Evolutionary conservation across 1,284 basidiomycete species (phyloP).

Genomic region (Amylostereum areolatum): DNA sequence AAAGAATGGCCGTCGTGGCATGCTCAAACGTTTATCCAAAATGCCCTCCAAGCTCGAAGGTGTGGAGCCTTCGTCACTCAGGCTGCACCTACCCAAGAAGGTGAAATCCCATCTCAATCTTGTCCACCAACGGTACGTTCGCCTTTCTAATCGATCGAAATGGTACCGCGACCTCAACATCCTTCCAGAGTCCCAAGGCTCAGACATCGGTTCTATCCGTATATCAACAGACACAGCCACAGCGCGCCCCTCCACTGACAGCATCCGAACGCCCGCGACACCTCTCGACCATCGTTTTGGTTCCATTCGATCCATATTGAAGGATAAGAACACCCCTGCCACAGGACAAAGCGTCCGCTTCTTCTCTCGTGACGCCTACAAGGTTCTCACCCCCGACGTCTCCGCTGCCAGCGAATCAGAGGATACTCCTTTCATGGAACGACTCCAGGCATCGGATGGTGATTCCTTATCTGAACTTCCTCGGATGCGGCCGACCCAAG

Average conservation of each 20-base stretch:
- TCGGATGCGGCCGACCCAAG: conserved; percentile 9
- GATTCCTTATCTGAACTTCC: conserved; percentile 11
- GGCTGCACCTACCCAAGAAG: conserved; percentile 45
- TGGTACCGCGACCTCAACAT: conserved; percentile 10
- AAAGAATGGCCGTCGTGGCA: conserved; percentile 23
- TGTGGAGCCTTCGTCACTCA: conserved; percentile 16
- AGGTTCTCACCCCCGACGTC: conserved; percentile 54
- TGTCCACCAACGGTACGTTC: conserved; percentile 36
- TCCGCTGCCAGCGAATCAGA: conserved; percentile 41
- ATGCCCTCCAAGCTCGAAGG: conserved; percentile 11
- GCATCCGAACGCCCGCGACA: conserved; percentile 11
- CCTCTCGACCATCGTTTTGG: conserved; percentile 26
- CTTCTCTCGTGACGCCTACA: conserved; percentile 62
- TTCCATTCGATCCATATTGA: conserved; percentile 64
- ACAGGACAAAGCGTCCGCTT: conserved; percentile 71
- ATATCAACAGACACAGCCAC: conserved; percentile 4
- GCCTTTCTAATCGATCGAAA: not conserved
- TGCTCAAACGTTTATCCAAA: conserved; percentile 32
- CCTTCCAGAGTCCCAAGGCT: conserved; percentile 11
- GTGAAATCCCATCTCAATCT: conserved; percentile 43
- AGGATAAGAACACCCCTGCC: conserved; percentile 63
- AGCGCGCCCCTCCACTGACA: conserved; percentile 12
- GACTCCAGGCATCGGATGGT: conserved; percentile 24
- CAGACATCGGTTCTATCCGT: conserved; percentile 10
- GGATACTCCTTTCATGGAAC: conserved; percentile 30